Base-by-base conservation (phyloP, 306 rosid genomes). In the Prunus dulcis region DNA sequence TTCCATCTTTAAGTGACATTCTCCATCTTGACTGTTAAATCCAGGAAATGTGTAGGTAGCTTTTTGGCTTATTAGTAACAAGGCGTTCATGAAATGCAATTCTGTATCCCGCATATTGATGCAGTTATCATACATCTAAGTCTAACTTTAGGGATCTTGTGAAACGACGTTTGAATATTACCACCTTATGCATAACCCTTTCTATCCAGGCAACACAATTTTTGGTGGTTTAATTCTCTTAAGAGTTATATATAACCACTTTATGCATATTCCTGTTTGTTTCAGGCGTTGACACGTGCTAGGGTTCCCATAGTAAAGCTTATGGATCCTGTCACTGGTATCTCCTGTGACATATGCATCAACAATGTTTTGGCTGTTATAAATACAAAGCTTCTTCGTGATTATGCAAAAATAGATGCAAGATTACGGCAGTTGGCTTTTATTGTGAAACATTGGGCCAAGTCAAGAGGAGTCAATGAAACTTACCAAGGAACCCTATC, bases 301-400 rank as follows among this genome's bases (percentile, higher is more conserved):
- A 87, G 99, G 80, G 99, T 95, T 83, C 99, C 99, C 4, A 95
- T 95, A 73, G 96, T 95, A 67, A 95, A 95, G 92, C 99, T 95
- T 62, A 86, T 82, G 96, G 99, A 95, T 82, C 97, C 97, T 22
- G 90, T 69, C 74, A 95, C 97, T 46, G 97, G 89, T 83, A 84
- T 95, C 71, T 95, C 97, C 27, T 95, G 99, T 72, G 99, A 95
- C 87, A 90, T 95, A 81, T 95, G 99, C 87, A 84, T 95, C 82
- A 95, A 95, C 85, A 95, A 95, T 78, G 88, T 92, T 80, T 86
- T 95, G 80, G 99, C 99, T 65, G 99, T 95, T 78, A 89, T 88
- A 67, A 95, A 95, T 78, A 92, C 99, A 53, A 95, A 85, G 86
- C 97, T 95, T 87, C 97, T 95, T 72, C 81, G 87, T 77, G 97